These are phyloP conservation scores for Eremothecium coryli DNA, from an alignment of 1,139 yeast genomes.

Conservation along the genomic window DNA sequence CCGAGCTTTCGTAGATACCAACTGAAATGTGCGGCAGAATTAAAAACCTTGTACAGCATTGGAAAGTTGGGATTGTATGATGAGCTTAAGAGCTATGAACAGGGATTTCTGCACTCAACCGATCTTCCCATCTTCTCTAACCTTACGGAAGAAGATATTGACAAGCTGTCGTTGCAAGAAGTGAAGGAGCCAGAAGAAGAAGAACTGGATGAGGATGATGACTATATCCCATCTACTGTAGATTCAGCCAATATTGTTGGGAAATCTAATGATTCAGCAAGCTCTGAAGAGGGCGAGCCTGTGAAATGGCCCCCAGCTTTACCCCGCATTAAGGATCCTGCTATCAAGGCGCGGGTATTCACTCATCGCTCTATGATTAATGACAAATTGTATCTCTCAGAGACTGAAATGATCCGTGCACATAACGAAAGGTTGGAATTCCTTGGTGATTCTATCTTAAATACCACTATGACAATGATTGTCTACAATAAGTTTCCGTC, in stretches of 20 bases:
- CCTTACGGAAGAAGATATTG: conserved; percentile 15
- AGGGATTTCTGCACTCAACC: conserved; percentile 26
- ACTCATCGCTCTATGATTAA: conserved; percentile 69
- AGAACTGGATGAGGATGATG: conserved; percentile 15
- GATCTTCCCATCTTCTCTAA: conserved; percentile 20
- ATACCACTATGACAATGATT: conserved; percentile 60
- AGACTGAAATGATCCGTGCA: conserved; percentile 46
- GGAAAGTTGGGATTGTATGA: conserved; percentile 44
- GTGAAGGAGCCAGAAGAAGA: conserved; percentile 6
- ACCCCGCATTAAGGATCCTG: conserved; percentile 56
- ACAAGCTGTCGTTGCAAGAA: conserved; percentile 11
- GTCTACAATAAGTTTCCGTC: conserved; percentile 58
- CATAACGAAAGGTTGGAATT: conserved; percentile 92
- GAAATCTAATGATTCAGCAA: conserved; percentile 6
- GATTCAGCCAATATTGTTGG: not conserved
- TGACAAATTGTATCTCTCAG: conserved; percentile 47
- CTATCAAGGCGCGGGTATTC: conserved; percentile 61
- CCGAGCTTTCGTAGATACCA: conserved; percentile 48
- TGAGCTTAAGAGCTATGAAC: conserved; percentile 32
- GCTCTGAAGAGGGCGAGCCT: conserved; percentile 11
- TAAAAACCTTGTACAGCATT: conserved; percentile 45
- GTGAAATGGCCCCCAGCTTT: conserved; percentile 48
- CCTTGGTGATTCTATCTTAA: conserved; percentile 82
- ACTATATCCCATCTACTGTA: conserved; percentile 13
- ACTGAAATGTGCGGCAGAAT: conserved; percentile 47